These are phyloP conservation scores for Candida silvatica DNA, from an alignment of 805 yeast genomes.

Conservation along the genomic window DNA sequence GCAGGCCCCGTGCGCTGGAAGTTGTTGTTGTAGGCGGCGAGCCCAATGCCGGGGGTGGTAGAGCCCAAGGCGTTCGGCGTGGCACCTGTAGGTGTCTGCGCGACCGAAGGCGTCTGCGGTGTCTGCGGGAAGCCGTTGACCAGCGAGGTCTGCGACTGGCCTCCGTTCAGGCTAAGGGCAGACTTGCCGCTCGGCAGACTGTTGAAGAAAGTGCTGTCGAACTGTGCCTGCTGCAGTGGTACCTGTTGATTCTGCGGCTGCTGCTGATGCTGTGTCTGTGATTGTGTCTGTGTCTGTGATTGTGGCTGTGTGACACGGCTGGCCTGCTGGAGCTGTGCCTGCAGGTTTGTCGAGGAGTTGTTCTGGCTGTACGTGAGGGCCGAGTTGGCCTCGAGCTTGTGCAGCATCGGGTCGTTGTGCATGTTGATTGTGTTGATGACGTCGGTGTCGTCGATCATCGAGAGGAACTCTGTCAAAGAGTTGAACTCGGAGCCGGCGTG, in stretches of 20 bases:
- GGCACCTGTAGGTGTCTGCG: no score
- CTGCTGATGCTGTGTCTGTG: background rate
- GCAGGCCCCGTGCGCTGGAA: slow-evolving; percentile 1
- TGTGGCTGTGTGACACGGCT: background rate
- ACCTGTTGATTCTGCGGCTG: no score
- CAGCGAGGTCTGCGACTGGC: background rate
- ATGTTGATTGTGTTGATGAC: slow-evolving; percentile 36
- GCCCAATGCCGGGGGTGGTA: background rate
- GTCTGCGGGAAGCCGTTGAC: slow-evolving; percentile 5
- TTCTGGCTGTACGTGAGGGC: slow-evolving; percentile 10
- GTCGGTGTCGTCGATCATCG: slow-evolving; percentile 85
- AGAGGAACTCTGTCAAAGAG: slow-evolving; percentile 78
- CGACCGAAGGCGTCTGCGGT: background rate
- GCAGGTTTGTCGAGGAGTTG: slow-evolving; percentile 12
- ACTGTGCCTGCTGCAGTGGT: background rate
- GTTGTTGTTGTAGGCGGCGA: background rate
- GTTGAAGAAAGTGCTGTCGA: background rate
- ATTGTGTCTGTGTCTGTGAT: background rate
- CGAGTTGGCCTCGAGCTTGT: slow-evolving; percentile 22
- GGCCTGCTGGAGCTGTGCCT: slow-evolving; percentile 1
- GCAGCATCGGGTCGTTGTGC: slow-evolving; percentile 28
- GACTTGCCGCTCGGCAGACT: background rate
- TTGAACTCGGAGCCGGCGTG: slow-evolving; percentile 91
- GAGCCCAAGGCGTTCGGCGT: background rate
- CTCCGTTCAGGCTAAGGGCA: no score